Percentiles rank a stretch among this genome's conserved stretches.
Evolutionary conservation across 2,329 filamentous ascomycete species (phyloP).

Genomic region (Xylariaceae sp.): DNA sequence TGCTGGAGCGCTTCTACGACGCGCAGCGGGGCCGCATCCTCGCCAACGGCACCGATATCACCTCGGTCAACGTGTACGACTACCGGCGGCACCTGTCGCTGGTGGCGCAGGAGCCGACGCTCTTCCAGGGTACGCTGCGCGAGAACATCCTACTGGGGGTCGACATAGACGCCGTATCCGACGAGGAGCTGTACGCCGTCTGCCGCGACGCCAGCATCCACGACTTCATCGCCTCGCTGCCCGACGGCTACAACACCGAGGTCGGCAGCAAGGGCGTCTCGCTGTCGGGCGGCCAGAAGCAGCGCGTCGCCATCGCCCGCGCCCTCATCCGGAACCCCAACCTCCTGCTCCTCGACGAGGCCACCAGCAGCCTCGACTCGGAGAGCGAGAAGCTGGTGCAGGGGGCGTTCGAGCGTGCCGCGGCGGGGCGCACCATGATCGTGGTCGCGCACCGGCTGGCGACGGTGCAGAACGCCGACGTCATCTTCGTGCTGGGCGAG

Average conservation of each 20-base stretch:
- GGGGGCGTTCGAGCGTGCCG: constrained; percentile 66
- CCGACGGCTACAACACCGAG: constrained; percentile 68
- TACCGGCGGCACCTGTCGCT: constrained; percentile 70
- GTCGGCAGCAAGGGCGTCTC: constrained; percentile 69
- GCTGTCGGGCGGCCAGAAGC: constrained; percentile 72
- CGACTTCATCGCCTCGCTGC: constrained; percentile 70
- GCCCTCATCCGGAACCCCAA: constrained; percentile 68
- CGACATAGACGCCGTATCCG: constrained; percentile 52
- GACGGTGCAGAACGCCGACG: constrained; percentile 76
- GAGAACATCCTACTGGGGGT: constrained; percentile 73
- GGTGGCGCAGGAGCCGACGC: constrained; percentile 73
- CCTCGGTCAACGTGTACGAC: constrained; percentile 57
- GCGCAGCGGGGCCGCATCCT: constrained; percentile 64
- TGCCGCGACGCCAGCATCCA: constrained; percentile 68
- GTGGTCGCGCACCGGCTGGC: constrained; percentile 78
- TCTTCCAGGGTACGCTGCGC: constrained; percentile 64
- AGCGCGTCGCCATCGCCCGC: constrained; percentile 70
- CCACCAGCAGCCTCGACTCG: constrained; percentile 69
- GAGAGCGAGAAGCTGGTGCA: constrained; percentile 62
- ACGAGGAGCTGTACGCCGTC: constrained; percentile 54
- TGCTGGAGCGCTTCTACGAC: constrained; percentile 73
- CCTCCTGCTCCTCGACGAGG: constrained; percentile 72
- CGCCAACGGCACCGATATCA: constrained; percentile 64
- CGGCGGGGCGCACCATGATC: constrained; percentile 65
- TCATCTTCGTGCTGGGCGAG: constrained; percentile 78